Evolutionary conservation across 768 basidiomycete genomes (phyloP).

Genomic region (Auricularia auricula-judae): DNA sequence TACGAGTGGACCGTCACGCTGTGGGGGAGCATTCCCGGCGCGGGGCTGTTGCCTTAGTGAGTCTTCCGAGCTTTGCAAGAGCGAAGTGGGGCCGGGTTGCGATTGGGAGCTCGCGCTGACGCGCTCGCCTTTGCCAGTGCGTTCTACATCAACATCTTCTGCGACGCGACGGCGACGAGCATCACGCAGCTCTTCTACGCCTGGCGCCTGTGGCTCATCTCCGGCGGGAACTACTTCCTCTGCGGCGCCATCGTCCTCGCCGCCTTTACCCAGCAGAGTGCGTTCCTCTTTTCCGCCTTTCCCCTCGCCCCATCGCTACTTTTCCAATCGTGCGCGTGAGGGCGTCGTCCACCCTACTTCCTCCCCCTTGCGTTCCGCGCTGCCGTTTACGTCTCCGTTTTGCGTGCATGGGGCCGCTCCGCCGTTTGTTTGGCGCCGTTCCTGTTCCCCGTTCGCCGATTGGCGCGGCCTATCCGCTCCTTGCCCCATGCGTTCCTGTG

Average conservation of each 20-base stretch:
- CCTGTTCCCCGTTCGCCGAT: no score
- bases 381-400: no score
- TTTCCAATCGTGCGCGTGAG: no score
- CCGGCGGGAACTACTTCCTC: background rate
- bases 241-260: background rate
- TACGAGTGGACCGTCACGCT: slow-evolving; percentile 1
- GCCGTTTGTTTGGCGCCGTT: no score
- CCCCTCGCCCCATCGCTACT: no score
- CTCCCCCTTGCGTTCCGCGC: no score
- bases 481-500: no score
- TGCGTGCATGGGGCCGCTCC: no score
- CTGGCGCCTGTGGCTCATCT: background rate
- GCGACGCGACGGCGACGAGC: background rate
- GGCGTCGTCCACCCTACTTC: no score
- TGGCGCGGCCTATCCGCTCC: no score
- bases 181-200: background rate
- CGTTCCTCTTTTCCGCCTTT: background rate
- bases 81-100: background rate
- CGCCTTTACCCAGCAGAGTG: background rate
- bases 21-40: background rate
- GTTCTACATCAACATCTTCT: slow-evolving; percentile 1
- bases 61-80: background rate
- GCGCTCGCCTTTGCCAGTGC: background rate
- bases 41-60: background rate
- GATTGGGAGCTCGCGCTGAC: background rate